These are phyloP conservation scores for Spathaspora sp. DNA, from an alignment of 805 yeast species.

Conservation along the genomic window DNA sequence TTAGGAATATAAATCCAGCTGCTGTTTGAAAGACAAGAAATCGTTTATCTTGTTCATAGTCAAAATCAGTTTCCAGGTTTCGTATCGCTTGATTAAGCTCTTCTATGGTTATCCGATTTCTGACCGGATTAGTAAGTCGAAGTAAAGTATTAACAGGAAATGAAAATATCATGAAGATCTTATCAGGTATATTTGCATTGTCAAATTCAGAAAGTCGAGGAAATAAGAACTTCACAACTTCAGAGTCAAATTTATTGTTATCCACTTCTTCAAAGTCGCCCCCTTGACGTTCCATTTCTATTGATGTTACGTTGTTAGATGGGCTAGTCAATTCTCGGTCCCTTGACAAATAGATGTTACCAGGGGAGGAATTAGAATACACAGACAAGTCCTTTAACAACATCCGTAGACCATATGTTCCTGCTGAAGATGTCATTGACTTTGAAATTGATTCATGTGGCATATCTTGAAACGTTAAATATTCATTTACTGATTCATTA, in stretches of 20 bases:
- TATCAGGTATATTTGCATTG: constrained; percentile 7
- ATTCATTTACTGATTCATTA: constrained; percentile 4
- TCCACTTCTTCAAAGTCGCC: constrained; percentile 17
- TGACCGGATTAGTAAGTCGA: constrained; percentile 30
- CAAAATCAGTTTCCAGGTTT: constrained; percentile 7
- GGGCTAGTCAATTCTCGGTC: constrained; percentile 11
- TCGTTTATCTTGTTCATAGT: constrained; percentile 15
- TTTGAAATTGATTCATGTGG: not conserved
- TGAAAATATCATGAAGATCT: constrained; percentile 12
- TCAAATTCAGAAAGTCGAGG: constrained; percentile 15
- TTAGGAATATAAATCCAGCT: constrained; percentile 23
- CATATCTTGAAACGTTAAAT: not conserved
- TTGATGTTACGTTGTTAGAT: not conserved
- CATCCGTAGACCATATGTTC: constrained; percentile 30
- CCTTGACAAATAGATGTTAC: constrained; percentile 8
- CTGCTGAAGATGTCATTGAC: constrained; percentile 13
- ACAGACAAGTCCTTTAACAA: constrained; percentile 29
- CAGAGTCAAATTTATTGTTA: constrained; percentile 19
- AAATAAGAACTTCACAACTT: constrained; percentile 14
- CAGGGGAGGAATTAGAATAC: constrained; percentile 15
- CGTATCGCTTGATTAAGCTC: constrained; percentile 5
- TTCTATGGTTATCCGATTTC: constrained; percentile 15
- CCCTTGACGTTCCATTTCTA: constrained; percentile 5
- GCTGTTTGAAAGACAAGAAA: constrained; percentile 26
- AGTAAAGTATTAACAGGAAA: constrained; percentile 24